phyloP scores from a whole-genome alignment of 495 filamentous ascomycete species.

The Talaromyces nanjingensis region DNA sequence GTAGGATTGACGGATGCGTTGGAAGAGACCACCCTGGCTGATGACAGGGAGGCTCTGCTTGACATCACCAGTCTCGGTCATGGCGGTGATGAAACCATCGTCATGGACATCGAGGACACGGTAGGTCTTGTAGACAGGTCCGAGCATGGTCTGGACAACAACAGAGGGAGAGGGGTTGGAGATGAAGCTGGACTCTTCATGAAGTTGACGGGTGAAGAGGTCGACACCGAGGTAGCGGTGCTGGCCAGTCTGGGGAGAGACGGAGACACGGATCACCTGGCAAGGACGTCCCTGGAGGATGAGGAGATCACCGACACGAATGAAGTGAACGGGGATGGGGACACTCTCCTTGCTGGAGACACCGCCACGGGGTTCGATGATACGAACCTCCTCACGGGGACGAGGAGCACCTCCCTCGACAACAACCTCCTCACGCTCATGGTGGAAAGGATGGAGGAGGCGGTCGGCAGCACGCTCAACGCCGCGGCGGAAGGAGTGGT shows the following conservation, averaged over 20 bases:
- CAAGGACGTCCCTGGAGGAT: conserved; percentile 98
- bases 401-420: conserved; percentile 39
- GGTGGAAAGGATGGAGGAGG: conserved; percentile 63
- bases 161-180: conserved; percentile 94
- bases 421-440: conserved; percentile 51
- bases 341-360: conserved; percentile 68
- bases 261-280: conserved; percentile 99
- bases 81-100: conserved; percentile 68
- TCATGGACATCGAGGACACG: conserved; percentile 97
- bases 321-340: conserved; percentile 98
- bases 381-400: conserved; percentile 43
- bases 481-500: conserved; percentile 89
- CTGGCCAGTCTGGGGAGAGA: conserved; percentile 95
- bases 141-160: conserved; percentile 98
- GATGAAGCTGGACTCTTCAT: conserved; percentile 97
- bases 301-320: conserved; percentile 96
- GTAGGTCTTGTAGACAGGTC: conserved; percentile 99
- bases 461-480: conserved; percentile 78
- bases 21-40: conserved; percentile 83
- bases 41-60: conserved; percentile 93
- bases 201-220: conserved; percentile 98
- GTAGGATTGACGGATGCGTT: conserved; percentile 77
- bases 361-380: conserved; percentile 44
- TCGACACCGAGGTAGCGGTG: conserved; percentile 99
- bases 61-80: conserved; percentile 89